Evolutionary conservation across 306 rosid genomes (phyloP), one percentile per base, ranked within the genome.

Genomic region (Glycine soja): DNA sequence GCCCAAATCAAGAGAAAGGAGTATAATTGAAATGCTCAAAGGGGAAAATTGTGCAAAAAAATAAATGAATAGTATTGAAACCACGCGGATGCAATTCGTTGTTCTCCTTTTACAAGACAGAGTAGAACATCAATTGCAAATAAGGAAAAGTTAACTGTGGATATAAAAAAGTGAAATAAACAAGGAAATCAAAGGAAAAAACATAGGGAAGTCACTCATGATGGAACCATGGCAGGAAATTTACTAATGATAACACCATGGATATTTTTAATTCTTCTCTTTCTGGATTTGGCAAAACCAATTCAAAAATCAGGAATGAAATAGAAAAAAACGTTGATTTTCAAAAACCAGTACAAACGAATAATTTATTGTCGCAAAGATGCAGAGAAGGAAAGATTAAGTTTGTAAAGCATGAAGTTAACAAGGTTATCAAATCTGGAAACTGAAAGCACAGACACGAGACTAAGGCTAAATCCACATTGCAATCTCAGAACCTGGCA

Each of bases 261-360:
- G 30, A 3, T 36, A 46, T 61, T 59, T 67, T 48, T 12, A 66
- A 76, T 46, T 76, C 69, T 12, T 19, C 48, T 56, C 18, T 5
- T 38, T 5, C 53, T 56, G 30, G 38, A 40, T 38, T 73, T 42
- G 61, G 52, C 67, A 54, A 72, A 72, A 36, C 9, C 36, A 18
- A 36, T 38, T 19, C 4, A 77, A 72, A 24, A 71, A 40, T 24
- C 68, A 71, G 4, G 81, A 81, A 63, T 45, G 69, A 85, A 72
- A 19, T 64, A 16, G 42, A 59, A 77, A 51, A 19, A 7, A 65
- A 7, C 14, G 72, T 16, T 68, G 8, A 56, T 79, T 54, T 53
- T 46, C 57, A 61, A 24, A 36, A 52, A 24, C 2, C 2, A 24
- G 54, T n/a, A 5, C 6, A 52, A 64, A 15, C 51, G 52, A 64